Percentiles rank a stretch among this genome's conserved stretches.
These are phyloP conservation scores for Globisporangium iwayamae DNA, from an alignment of 352 stramenopile genomes.

Conservation along the genomic window DNA sequence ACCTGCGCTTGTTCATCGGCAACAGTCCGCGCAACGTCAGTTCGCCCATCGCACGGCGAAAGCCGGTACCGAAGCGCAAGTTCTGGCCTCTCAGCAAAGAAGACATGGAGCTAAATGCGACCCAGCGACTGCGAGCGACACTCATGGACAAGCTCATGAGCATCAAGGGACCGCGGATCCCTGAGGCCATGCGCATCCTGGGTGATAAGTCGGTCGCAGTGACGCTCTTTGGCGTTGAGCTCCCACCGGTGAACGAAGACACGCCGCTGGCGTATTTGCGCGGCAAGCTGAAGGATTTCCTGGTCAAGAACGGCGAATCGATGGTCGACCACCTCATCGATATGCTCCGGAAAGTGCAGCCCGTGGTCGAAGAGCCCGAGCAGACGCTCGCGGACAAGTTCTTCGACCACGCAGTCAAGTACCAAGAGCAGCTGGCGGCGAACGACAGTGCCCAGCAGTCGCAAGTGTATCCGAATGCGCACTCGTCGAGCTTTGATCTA, in stretches of 20 bases:
- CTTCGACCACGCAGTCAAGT: conserved; percentile 6
- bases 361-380: conserved; percentile 6
- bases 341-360: conserved; percentile 23
- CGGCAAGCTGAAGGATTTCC: conserved; percentile 48
- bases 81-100: conserved; percentile 21
- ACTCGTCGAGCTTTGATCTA: conserved; percentile 54
- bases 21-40: conserved; percentile 64
- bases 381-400: conserved; percentile 13
- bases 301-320: conserved; percentile 40
- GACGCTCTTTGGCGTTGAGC: conserved; percentile 43
- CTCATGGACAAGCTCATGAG: conserved; percentile 56
- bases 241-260: conserved; percentile 62
- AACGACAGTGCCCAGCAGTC: not conserved
- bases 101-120: conserved; percentile 26
- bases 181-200: conserved; percentile 54
- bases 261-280: conserved; percentile 58
- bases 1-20: conserved; percentile 54
- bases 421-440: conserved; percentile 8
- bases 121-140: conserved; percentile 38
- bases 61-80: conserved; percentile 8
- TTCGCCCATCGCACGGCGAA: conserved; percentile 22
- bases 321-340: conserved; percentile 67
- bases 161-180: conserved; percentile 51
- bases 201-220: conserved; percentile 47
- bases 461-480: conserved; percentile 38